These are phyloP conservation scores for Cyberlindnera euphorbiae DNA, from an alignment of 805 yeast species.

Conservation along the genomic window DNA sequence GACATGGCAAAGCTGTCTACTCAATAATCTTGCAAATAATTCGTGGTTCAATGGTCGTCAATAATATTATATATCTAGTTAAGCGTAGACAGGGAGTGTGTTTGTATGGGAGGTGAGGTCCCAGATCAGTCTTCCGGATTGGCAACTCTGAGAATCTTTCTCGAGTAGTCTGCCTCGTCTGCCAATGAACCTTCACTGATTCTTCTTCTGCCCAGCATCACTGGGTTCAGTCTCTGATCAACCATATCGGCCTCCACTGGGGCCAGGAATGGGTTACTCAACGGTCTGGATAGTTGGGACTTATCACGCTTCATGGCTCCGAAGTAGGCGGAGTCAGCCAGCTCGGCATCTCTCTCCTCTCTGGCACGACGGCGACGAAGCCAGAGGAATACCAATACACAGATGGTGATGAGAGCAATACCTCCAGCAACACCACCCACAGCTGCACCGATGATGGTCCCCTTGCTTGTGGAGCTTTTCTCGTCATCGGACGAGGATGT, in stretches of 20 bases:
- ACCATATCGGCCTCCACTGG: slow-evolving; percentile 48
- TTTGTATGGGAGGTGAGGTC: background rate
- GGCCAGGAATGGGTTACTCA: slow-evolving; percentile 55
- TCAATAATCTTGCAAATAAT: too few species aligned
- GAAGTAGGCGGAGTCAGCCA: slow-evolving; percentile 53
- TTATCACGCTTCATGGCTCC: slow-evolving; percentile 51
- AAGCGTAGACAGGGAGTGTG: background rate
- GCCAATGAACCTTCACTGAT: slow-evolving; percentile 83
- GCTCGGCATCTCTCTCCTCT: slow-evolving; percentile 36
- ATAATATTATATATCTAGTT: background rate
- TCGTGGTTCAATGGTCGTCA: too few species aligned
- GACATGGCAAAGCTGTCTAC: too few species aligned
- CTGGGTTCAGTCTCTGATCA: slow-evolving; percentile 69
- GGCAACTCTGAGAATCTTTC: slow-evolving; percentile 80
- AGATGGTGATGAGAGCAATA: slow-evolving; percentile 39
- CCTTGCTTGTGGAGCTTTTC: slow-evolving; percentile 6
- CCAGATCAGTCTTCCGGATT: slow-evolving; percentile 62
- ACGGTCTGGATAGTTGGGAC: slow-evolving; percentile 29
- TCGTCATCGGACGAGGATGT: slow-evolving; percentile 8
- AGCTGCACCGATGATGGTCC: slow-evolving; percentile 45
- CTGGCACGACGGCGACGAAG: slow-evolving; percentile 34
- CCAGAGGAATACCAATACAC: slow-evolving; percentile 37
- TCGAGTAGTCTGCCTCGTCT: slow-evolving; percentile 76
- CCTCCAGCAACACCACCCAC: slow-evolving; percentile 64
- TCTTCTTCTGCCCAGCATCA: slow-evolving; percentile 78